Conservation (phyloP, 495 filamentous ascomycete species). For the Alectoria sarmentosa region DNA sequence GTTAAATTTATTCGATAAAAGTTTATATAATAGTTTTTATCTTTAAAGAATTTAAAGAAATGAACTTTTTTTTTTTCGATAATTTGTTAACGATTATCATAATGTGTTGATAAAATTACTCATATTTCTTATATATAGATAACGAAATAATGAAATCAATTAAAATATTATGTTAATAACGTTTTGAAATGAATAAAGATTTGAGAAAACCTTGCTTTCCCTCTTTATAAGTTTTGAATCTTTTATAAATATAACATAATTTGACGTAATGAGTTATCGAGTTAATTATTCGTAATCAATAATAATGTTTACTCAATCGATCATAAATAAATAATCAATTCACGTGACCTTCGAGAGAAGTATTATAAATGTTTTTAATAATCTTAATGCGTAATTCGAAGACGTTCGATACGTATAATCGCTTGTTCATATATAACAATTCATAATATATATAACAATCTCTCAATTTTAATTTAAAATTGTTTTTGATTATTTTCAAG, state of each 20-base stretch:
- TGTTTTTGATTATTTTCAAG: not conserved
- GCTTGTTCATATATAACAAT: not conserved
- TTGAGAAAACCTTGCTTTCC: too few relatives aligned
- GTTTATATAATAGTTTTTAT: too few relatives aligned
- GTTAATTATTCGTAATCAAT: not conserved
- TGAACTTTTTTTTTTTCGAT: too few relatives aligned
- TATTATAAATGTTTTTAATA: not conserved
- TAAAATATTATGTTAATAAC: constrained; percentile 15
- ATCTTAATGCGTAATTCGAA: not conserved
- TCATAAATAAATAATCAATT: not conserved
- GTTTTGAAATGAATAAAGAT: constrained; percentile 10
- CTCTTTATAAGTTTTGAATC: constrained; percentile 18
- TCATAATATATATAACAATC: not conserved
- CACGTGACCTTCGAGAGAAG: not conserved
- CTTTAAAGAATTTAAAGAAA: too few relatives aligned
- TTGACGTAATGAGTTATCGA: constrained; percentile 2
- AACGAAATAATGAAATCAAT: constrained; percentile 13
- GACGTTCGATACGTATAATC: not conserved
- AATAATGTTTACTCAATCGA: not conserved
- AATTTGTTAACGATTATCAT: constrained; percentile 20
- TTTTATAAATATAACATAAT: constrained; percentile 23
- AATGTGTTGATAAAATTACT: not conserved
- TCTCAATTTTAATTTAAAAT: not conserved
- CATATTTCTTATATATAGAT: not conserved
- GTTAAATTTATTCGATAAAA: too few relatives aligned